Evolutionary conservation across 305 asterid species (phyloP).

Genomic region (Fraxinus platypoda): DNA sequence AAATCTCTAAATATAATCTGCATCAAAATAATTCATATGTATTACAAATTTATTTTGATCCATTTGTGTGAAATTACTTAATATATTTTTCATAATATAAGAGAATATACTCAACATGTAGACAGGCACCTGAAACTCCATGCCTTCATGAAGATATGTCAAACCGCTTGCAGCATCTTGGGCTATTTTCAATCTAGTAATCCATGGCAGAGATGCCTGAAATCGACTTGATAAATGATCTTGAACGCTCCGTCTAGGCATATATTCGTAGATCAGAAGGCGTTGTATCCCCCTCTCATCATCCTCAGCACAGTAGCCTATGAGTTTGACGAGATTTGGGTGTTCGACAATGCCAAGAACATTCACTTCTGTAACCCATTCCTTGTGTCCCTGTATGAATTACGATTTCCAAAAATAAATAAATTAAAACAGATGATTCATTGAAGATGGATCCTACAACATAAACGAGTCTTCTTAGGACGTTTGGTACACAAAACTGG

Average conservation of each 20-base stretch:
- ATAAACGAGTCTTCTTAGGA: background rate
- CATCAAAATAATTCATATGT: constrained; percentile 13
- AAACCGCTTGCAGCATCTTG: constrained; percentile 80
- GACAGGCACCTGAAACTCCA: constrained; percentile 77
- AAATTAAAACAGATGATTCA: background rate
- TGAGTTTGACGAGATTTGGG: constrained; percentile 74
- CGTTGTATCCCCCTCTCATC: constrained; percentile 94
- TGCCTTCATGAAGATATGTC: constrained; percentile 88
- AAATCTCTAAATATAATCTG: constrained; percentile 94
- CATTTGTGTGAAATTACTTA: background rate
- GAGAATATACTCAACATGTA: background rate
- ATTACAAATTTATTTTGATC: background rate
- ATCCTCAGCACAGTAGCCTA: constrained; percentile 88
- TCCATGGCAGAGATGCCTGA: constrained; percentile 76
- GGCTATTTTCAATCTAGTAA: constrained; percentile 62
- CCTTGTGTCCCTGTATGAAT: constrained; percentile 74
- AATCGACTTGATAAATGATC: constrained; percentile 73
- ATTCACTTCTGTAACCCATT: constrained; percentile 94
- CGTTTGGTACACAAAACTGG: background rate
- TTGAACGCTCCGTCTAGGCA: constrained; percentile 72
- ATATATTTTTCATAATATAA: background rate
- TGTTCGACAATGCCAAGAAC: constrained; percentile 86
- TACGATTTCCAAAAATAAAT: background rate
- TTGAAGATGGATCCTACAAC: background rate
- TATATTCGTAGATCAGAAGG: constrained; percentile 73